Evolutionary conservation across 2,329 filamentous ascomycete species (phyloP), one percentile per base, ranked within the genome.

Genomic region (Neopestalotiopsis sp.): DNA sequence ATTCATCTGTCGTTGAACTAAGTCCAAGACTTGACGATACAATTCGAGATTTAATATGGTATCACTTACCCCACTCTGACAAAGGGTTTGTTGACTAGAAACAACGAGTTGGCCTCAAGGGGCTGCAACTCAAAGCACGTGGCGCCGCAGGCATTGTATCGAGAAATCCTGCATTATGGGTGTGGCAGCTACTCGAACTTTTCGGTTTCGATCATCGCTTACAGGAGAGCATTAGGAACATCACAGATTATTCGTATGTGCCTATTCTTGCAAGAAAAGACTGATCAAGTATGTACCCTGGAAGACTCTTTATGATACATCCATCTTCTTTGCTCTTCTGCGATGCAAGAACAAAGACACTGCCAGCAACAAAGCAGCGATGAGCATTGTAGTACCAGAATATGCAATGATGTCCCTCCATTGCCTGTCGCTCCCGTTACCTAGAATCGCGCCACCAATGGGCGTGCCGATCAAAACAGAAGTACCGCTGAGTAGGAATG

Each of bases 401-500:
- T 78, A 82, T 5, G 75, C 73, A 65, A 81, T 79, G 0, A 75
- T 75, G 1, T 75, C 77, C 59, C 71, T 67, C 80, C 80, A 82
- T 34, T 74, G 67, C 2, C 70, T 65, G 7, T 75, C 69, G n/a
- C 69, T 72, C 30, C 73, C 74, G 4, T 69, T 70, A 1, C 75
- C 76, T 67, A 82, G 76, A 75, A 80, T 85, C 66, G 75, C 89
- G 78, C 89, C 80, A 82, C 77, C 85, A 81, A 75, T 86, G 78
- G 71, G 84, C 76, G 71, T 90, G 0, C 81, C 80, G 1, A 88
- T 71, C 81, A 90, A 73, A 80, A 89, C 69, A 80, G 88, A 28
- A 77, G 89, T 74, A 81, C 81, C 80, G 4, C 74, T 68, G 10
- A 76, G 49, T 10, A 76, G 67, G 24, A 82, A 82, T 4, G 69